These are phyloP conservation scores for Monosporozyma siamensis DNA, from an alignment of 805 yeast species.

Conservation along the genomic window DNA sequence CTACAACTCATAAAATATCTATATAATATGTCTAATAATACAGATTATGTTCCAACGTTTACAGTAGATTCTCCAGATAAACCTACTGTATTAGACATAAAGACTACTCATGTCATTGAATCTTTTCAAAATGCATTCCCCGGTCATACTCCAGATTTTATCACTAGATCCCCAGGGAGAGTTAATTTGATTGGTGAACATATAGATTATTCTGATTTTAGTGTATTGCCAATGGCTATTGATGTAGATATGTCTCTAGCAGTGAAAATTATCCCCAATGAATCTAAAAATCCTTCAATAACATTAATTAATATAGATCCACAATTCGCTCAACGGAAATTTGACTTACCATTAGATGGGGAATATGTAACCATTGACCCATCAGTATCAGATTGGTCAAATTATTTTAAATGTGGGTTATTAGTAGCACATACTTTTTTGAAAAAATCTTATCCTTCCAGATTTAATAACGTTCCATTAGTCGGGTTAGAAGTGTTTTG, in stretches of 20 bases:
- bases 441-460: conserved; percentile 23
- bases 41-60: conserved; percentile 12
- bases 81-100: conserved; percentile 7
- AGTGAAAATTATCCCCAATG: conserved; percentile 23
- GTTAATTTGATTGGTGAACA: conserved; percentile 71
- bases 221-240: conserved; percentile 66
- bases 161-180: conserved; percentile 64
- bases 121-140: conserved; percentile 8
- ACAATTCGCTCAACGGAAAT: conserved; percentile 30
- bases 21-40: background rate
- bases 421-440: conserved; percentile 48
- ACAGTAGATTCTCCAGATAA: conserved; percentile 1
- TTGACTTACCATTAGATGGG: conserved; percentile 36
- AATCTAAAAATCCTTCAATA: conserved; percentile 18
- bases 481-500: conserved; percentile 45
- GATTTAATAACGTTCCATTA: conserved; percentile 25
- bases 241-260: conserved; percentile 57
- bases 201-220: conserved; percentile 56
- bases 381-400: conserved; percentile 47
- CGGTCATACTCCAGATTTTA: conserved; percentile 30
- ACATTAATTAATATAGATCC: conserved; percentile 30
- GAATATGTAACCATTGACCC: conserved; percentile 39
- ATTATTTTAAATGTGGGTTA: conserved; percentile 57
- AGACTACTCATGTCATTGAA: conserved; percentile 7
- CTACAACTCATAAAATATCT: too few relatives aligned